phyloP scores from a whole-genome alignment of 768 basidiomycete genomes.

The Phlebiopsis gigantea region DNA sequence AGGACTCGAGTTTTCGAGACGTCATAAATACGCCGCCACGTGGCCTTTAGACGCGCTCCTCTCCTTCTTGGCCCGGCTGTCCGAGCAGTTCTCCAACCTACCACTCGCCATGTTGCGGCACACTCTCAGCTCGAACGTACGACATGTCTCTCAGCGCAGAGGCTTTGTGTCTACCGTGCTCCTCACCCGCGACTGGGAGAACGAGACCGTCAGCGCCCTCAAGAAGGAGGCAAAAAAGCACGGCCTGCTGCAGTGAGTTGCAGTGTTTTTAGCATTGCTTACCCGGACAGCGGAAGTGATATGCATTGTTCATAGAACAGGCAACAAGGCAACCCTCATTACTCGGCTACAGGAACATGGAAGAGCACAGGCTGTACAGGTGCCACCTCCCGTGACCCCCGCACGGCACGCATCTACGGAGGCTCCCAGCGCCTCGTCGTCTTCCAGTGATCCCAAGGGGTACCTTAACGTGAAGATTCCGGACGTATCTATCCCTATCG shows the following conservation, averaged over 20 bases:
- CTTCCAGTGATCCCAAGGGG: conserved; percentile 22
- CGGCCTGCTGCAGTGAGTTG: conserved; percentile 47
- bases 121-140: conserved; percentile 9
- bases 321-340: conserved; percentile 54
- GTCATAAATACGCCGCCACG: neutral
- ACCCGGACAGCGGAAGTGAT: conserved; percentile 8
- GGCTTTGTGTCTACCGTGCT: conserved; percentile 50
- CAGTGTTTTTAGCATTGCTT: conserved; percentile 3
- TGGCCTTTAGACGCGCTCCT: neutral
- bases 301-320: conserved; percentile 35
- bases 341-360: conserved; percentile 51
- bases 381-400: conserved; percentile 12
- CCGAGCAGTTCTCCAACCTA: neutral
- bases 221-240: conserved; percentile 49
- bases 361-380: conserved; percentile 19
- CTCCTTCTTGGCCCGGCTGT: neutral
- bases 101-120: conserved; percentile 25
- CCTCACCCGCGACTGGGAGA: conserved; percentile 52
- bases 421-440: conserved; percentile 40
- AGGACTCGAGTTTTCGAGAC: conserved; percentile 1
- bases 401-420: conserved; percentile 25
- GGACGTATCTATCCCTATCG: conserved; percentile 39
- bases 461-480: conserved; percentile 54
- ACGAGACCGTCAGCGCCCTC: conserved; percentile 42
- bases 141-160: conserved; percentile 23